Base-by-base conservation (phyloP, 352 stramenopile species). In the Phytophthora palmivora region DNA sequence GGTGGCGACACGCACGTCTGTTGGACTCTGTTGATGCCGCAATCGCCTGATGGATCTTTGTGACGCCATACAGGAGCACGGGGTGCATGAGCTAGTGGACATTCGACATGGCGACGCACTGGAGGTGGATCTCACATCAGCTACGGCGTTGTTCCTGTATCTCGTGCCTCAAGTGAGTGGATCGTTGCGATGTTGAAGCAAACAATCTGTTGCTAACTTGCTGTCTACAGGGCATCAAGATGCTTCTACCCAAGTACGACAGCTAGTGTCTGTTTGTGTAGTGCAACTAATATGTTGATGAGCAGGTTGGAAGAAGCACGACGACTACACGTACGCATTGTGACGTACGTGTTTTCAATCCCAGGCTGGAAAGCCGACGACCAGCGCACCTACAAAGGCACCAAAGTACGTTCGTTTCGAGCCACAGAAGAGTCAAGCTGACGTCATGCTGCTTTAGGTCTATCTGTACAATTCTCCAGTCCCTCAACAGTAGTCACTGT, bases 271-370 rank as follows among this genome's bases (percentile, higher is more conserved):
- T 30, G 22, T 38, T 36, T 9, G 4, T 36, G 30, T 47, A 18
- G 11, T 34, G 21, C 8, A 43, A 42, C n/a, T 62, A 44, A 46
- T 9, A 15, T 34, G 32, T 38, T 38, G 12, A 1, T 70, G 15
- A 11, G 4, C 60, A 94, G 85, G 44, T 65, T 94, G 14, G 79
- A 91, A 67, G 83, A 91, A 75, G 82, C 86, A 3, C 73, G 76
- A 10, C 52, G 53, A 22, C 69, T 77, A 6, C 70, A 76, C 19
- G 72, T 95, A 16, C 82, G 83, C 34, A 91, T 95, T 41, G 83
- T 89, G 33, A 91, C 87, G 41, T 93, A 95, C 56, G 81, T 95
- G 26, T 95, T 95, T 47, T 88, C 84, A 1, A 75, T 95, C 38
- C 87, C 87, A 53, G 82, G 81, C 5, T 95, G 87, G 87, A 74